Percentiles rank a stretch among this genome's conserved stretches.
Evolutionary conservation across 2,329 filamentous ascomycete species (phyloP).

Genomic region (Waltergamsia citrina): DNA sequence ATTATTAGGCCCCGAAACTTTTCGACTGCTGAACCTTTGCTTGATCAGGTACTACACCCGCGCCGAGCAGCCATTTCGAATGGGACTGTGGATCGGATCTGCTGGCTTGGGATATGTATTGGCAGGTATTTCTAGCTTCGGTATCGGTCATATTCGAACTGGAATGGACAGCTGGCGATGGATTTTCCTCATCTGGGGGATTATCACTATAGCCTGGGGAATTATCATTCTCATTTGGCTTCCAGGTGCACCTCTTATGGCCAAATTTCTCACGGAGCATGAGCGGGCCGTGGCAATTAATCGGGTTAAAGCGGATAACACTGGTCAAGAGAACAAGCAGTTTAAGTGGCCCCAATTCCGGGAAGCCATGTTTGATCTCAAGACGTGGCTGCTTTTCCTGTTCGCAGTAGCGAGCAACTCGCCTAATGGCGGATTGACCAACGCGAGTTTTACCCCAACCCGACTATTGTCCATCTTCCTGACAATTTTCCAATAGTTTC

Average conservation of each 20-base stretch:
- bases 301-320: conserved; percentile 49
- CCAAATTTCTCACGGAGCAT: conserved; percentile 7
- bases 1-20: too few relatives aligned
- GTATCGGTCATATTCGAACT: too few relatives aligned
- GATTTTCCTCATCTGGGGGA: conserved; percentile 11
- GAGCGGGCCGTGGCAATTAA: conserved; percentile 36
- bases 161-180: too few relatives aligned
- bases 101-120: too few relatives aligned
- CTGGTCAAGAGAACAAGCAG: conserved; percentile 30
- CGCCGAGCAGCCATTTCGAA: background rate
- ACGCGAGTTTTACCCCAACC: too few relatives aligned
- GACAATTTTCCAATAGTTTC: conserved; percentile 11
- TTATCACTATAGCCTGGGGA: conserved; percentile 9
- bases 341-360: conserved; percentile 49
- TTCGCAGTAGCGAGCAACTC: conserved; percentile 28
- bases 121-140: too few relatives aligned
- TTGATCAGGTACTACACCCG: too few relatives aligned
- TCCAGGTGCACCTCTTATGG: conserved; percentile 7
- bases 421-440: conserved; percentile 60
- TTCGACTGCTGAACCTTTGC: too few relatives aligned
- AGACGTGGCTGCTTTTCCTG: conserved; percentile 53
- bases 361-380: conserved; percentile 49
- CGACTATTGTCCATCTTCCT: too few relatives aligned
- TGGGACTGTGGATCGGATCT: too few relatives aligned
- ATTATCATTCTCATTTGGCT: conserved; percentile 7